These are phyloP conservation scores for Nakazawaea ambrosiae DNA, from an alignment of 805 yeast species.

Conservation along the genomic window DNA sequence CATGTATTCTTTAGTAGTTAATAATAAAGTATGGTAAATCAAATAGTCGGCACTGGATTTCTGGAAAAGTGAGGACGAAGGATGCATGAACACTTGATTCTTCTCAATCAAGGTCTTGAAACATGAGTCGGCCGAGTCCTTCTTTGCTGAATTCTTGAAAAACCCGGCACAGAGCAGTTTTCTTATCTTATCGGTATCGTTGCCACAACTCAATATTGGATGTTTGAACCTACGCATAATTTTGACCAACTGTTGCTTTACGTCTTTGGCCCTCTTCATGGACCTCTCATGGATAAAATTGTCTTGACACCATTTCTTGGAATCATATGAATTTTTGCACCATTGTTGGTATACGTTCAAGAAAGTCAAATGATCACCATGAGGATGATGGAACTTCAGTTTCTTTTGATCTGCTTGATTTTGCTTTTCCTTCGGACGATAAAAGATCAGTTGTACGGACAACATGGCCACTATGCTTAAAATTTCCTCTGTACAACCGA, in stretches of 20 bases:
- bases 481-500: constrained; percentile 73
- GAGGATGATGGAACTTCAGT: constrained; percentile 64
- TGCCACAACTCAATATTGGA: constrained; percentile 42
- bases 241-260: constrained; percentile 58
- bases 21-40: constrained; percentile 70
- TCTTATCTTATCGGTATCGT: constrained; percentile 49
- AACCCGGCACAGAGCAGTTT: constrained; percentile 62
- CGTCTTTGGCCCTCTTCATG: constrained; percentile 71
- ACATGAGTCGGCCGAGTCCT: constrained; percentile 51
- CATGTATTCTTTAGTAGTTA: constrained; percentile 89
- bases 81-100: constrained; percentile 77
- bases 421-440: constrained; percentile 73
- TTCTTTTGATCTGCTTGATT: constrained; percentile 72
- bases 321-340: constrained; percentile 45
- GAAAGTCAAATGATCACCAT: constrained; percentile 81
- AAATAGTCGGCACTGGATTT: constrained; percentile 62
- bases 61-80: constrained; percentile 66
- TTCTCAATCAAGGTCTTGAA: constrained; percentile 56
- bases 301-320: constrained; percentile 70
- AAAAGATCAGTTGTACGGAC: constrained; percentile 76
- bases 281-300: constrained; percentile 78
- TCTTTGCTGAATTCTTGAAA: constrained; percentile 58
- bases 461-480: constrained; percentile 84
- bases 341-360: constrained; percentile 76
- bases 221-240: constrained; percentile 46